phyloP scores from a whole-genome alignment of 352 stramenopile species.

The Nothophytophthora sp. region DNA sequence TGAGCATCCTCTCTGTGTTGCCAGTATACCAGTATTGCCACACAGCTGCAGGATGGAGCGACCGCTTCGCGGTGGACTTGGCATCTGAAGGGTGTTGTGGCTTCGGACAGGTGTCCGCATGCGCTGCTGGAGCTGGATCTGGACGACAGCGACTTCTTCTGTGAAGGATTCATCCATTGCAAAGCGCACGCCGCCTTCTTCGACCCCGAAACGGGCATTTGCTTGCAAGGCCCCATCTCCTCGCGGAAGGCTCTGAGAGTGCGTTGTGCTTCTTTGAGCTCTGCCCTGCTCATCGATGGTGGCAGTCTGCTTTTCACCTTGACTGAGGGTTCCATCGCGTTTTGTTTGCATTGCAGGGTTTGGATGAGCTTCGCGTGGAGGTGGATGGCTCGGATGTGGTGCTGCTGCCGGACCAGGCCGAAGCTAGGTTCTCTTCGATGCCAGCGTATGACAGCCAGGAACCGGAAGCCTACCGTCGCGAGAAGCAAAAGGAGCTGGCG shows the following conservation, averaged over 20 bases:
- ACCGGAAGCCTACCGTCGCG: slow-evolving; percentile 33
- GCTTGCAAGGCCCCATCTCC: slow-evolving; percentile 52
- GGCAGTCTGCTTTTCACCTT: not conserved
- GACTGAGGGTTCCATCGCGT: no score
- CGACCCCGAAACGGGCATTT: slow-evolving; percentile 74
- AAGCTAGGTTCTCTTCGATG: slow-evolving; percentile 9
- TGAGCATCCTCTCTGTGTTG: no score
- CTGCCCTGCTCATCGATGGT: not conserved
- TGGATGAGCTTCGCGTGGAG: slow-evolving; percentile 39
- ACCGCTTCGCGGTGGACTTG: no score
- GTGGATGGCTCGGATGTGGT: slow-evolving; percentile 51
- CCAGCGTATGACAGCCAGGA: slow-evolving; percentile 20
- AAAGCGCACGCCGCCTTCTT: slow-evolving; percentile 84
- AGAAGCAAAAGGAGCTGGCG: slow-evolving; percentile 48
- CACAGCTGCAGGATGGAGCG: no score
- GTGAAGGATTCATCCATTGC: slow-evolving; percentile 78
- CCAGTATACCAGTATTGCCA: no score
- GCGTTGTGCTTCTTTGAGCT: slow-evolving; percentile 5
- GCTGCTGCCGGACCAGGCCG: slow-evolving; percentile 20
- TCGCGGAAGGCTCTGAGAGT: slow-evolving; percentile 40
- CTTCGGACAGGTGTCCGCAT: slow-evolving; percentile 51
- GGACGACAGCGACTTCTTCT: slow-evolving; percentile 84
- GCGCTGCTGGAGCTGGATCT: slow-evolving; percentile 74
- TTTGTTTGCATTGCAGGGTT: slow-evolving; percentile 19
- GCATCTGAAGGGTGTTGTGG: slow-evolving; percentile 1